These are phyloP conservation scores for Baorangia bicolor DNA, from an alignment of 768 basidiomycete species.

Conservation along the genomic window DNA sequence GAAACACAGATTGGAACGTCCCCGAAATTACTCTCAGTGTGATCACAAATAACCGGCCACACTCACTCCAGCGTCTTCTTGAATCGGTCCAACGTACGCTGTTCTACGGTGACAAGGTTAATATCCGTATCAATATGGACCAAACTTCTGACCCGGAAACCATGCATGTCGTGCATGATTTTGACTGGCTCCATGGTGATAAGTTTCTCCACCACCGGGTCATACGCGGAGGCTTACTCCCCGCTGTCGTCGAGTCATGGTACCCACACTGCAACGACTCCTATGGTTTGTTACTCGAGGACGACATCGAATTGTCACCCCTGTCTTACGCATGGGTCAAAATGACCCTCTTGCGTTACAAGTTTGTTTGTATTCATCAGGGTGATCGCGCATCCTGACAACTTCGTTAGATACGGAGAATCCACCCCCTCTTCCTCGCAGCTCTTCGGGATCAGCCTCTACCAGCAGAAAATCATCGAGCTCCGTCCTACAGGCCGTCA, in stretches of 20 bases:
- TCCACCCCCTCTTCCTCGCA: constrained; percentile 38
- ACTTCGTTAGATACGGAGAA: constrained; percentile 53
- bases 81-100: constrained; percentile 53
- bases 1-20: constrained; percentile 64
- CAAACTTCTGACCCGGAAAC: constrained; percentile 69
- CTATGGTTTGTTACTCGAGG: constrained; percentile 80
- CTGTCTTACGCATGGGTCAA: constrained; percentile 86
- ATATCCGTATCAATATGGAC: constrained; percentile 71
- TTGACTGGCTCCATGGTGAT: constrained; percentile 61
- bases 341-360: constrained; percentile 73
- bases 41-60: constrained; percentile 75
- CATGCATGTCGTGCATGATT: constrained; percentile 44
- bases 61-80: constrained; percentile 67
- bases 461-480: constrained; percentile 83
- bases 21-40: constrained; percentile 70
- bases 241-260: constrained; percentile 89
- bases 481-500: constrained; percentile 65
- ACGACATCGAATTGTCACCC: constrained; percentile 84
- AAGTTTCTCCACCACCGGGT: constrained; percentile 68
- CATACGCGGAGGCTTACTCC: constrained; percentile 74
- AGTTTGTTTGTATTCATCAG: constrained; percentile 39
- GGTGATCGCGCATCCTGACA: background rate
- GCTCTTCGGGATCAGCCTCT: constrained; percentile 81
- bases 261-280: constrained; percentile 71
- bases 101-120: constrained; percentile 69